These are phyloP conservation scores for Lachancea mirantina DNA, from an alignment of 805 yeast genomes.

Conservation along the genomic window DNA sequence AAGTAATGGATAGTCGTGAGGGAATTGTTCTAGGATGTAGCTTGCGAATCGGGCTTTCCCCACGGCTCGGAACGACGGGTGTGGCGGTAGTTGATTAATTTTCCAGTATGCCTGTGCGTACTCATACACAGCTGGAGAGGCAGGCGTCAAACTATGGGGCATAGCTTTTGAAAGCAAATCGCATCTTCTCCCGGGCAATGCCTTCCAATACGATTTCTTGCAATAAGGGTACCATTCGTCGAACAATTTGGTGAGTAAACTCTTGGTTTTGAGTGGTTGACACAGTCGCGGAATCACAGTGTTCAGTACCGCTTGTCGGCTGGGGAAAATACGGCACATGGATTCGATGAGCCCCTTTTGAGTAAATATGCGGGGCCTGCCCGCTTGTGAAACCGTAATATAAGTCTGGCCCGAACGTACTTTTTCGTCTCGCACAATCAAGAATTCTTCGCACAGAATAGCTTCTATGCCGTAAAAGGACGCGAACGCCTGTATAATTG, in stretches of 20 bases:
- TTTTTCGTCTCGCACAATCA: conserved; percentile 15
- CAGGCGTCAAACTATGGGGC: conserved; percentile 15
- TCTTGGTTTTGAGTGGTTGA: conserved; percentile 12
- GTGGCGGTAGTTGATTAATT: not conserved
- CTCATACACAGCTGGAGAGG: conserved; percentile 6
- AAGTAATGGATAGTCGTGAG: conserved; percentile 5
- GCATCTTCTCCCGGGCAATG: conserved; percentile 8
- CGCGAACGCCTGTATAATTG: conserved; percentile 20
- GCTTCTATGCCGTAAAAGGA: conserved; percentile 13
- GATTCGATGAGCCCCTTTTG: conserved; percentile 12
- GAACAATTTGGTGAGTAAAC: conserved; percentile 13
- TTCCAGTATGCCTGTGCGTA: conserved; percentile 8
- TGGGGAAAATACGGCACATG: conserved; percentile 13
- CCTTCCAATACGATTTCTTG: conserved; percentile 13
- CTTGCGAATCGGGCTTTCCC: conserved; percentile 1
- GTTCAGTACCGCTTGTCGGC: conserved; percentile 10
- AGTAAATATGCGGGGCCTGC: conserved; percentile 16
- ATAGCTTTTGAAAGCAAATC: conserved; percentile 5
- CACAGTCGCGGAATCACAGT: conserved; percentile 13
- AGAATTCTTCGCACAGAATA: conserved; percentile 13
- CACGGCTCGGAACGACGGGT: not conserved
- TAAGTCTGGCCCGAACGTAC: conserved; percentile 15
- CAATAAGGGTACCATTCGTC: conserved; percentile 16
- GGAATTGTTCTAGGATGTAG: conserved; percentile 1
- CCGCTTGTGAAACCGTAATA: conserved; percentile 14